Percentiles rank a stretch among this genome's conserved stretches.
Evolutionary conservation across 2,329 filamentous ascomycete species (phyloP).

Genomic region (Elsinoe fawcettii): DNA sequence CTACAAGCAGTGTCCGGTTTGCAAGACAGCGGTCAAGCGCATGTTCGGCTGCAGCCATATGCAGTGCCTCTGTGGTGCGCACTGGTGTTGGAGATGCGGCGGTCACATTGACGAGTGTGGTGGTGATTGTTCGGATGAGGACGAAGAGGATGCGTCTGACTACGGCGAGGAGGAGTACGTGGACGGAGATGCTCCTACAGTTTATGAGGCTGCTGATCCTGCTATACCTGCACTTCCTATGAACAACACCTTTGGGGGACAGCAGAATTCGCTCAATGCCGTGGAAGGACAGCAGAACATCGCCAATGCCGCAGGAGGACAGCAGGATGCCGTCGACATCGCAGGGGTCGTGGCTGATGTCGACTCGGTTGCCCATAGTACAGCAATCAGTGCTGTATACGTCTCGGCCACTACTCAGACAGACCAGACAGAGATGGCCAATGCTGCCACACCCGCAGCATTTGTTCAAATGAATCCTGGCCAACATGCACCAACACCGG

Average conservation of each 20-base stretch:
- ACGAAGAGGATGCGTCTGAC: slow-evolving; percentile 18
- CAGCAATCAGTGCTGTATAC: too few species aligned
- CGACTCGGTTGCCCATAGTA: too few species aligned
- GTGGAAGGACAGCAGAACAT: too few species aligned
- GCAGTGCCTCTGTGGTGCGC: slow-evolving; percentile 42
- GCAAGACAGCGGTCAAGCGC: slow-evolving; percentile 39
- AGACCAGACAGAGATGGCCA: too few species aligned
- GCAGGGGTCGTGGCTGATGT: too few species aligned
- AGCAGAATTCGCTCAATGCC: too few species aligned
- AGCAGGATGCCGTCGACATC: too few species aligned
- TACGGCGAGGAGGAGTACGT: slow-evolving; percentile 23
- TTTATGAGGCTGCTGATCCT: neutral
- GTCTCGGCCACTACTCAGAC: too few species aligned
- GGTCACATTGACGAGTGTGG: slow-evolving; percentile 29
- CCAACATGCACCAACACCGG: too few species aligned
- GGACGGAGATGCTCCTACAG: slow-evolving; percentile 21
- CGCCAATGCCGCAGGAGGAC: too few species aligned
- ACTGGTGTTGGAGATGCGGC: slow-evolving; percentile 44
- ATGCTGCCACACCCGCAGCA: too few species aligned
- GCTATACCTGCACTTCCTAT: neutral
- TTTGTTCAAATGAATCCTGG: too few species aligned
- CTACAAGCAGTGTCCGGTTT: slow-evolving; percentile 45
- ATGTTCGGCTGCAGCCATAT: slow-evolving; percentile 45
- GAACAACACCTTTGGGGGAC: neutral
- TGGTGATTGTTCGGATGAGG: slow-evolving; percentile 23